A percentile compares a stretch with the other conserved stretches of the same genome.
Evolutionary conservation across 768 basidiomycete species (phyloP).

Genomic region (Psilocybe subaeruginosa): DNA sequence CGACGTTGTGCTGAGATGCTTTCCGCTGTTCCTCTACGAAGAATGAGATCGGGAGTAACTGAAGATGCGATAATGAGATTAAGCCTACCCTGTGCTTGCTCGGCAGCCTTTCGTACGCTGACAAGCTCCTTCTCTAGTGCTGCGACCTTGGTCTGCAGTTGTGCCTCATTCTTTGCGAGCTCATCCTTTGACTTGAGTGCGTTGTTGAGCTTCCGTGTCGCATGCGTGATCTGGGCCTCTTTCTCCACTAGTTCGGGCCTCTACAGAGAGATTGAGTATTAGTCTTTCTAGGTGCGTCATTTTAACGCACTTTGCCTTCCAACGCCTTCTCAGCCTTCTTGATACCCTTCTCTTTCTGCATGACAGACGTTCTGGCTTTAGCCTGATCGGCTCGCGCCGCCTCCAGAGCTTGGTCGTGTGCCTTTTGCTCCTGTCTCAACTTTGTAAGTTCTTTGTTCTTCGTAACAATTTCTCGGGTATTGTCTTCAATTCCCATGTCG

Average conservation of each 20-base stretch:
- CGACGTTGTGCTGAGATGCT: conserved; percentile 73
- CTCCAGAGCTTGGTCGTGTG: conserved; percentile 73
- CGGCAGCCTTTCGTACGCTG: conserved; percentile 67
- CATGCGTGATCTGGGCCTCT: conserved; percentile 89
- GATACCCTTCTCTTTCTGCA: conserved; percentile 84
- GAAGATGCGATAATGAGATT: too few relatives aligned
- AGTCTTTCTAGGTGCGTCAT: background rate
- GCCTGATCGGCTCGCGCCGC: conserved; percentile 81
- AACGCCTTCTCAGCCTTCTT: conserved; percentile 91
- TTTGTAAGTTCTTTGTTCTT: conserved; percentile 75
- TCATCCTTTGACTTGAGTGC: conserved; percentile 65
- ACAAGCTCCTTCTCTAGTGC: conserved; percentile 66
- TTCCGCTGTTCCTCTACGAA: conserved; percentile 71
- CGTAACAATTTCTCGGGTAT: conserved; percentile 67
- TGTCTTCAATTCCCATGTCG: conserved; percentile 77
- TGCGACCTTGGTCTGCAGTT: conserved; percentile 50
- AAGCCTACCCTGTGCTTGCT: conserved; percentile 74
- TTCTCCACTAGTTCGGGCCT: conserved; percentile 82
- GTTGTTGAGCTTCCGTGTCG: conserved; percentile 76
- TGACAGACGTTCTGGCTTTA: conserved; percentile 69
- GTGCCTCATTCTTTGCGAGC: conserved; percentile 56
- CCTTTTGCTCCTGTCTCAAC: conserved; percentile 68
- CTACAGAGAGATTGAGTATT: conserved; percentile 38
- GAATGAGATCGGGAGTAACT: background rate
- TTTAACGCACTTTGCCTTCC: conserved; percentile 69